A percentile compares a stretch with the other conserved stretches of the same genome.
These are phyloP conservation scores for Misopates orontium DNA, from an alignment of 257 asterid genomes.

Conservation along the genomic window DNA sequence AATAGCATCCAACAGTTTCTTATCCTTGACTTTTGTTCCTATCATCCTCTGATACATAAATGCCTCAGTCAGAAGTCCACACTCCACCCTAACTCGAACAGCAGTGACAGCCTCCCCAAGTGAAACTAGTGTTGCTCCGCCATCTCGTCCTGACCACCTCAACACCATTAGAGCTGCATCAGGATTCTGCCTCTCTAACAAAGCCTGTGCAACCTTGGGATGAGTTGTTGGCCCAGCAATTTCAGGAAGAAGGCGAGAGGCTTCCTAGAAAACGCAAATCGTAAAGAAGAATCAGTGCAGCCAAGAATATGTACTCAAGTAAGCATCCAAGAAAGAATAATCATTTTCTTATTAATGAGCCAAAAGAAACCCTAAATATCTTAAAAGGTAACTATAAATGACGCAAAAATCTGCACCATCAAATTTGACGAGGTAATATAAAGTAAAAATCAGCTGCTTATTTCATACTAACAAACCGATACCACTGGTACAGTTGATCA, in stretches of 20 bases:
- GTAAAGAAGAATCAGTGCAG: constrained; percentile 33
- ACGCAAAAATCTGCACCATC: neutral
- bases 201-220: constrained; percentile 75
- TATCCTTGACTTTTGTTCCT: constrained; percentile 64
- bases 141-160: constrained; percentile 91
- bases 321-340: constrained; percentile 3
- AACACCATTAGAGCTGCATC: constrained; percentile 92
- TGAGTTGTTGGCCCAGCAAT: constrained; percentile 73
- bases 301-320: constrained; percentile 19
- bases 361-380: neutral
- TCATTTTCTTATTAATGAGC: neutral
- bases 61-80: constrained; percentile 95
- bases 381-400: neutral
- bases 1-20: constrained; percentile 44
- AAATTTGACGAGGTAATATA: neutral
- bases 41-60: constrained; percentile 86
- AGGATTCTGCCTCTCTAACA: constrained; percentile 87
- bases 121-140: constrained; percentile 59
- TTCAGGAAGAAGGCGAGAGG: constrained; percentile 83
- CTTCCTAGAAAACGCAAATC: constrained; percentile 58
- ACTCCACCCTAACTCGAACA: constrained; percentile 82
- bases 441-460: constrained; percentile 16
- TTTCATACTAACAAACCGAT: constrained; percentile 3
- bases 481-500: neutral
- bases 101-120: constrained; percentile 82